phyloP scores from a whole-genome alignment of 768 basidiomycete species.

The Leccinum aurantiacum region DNA sequence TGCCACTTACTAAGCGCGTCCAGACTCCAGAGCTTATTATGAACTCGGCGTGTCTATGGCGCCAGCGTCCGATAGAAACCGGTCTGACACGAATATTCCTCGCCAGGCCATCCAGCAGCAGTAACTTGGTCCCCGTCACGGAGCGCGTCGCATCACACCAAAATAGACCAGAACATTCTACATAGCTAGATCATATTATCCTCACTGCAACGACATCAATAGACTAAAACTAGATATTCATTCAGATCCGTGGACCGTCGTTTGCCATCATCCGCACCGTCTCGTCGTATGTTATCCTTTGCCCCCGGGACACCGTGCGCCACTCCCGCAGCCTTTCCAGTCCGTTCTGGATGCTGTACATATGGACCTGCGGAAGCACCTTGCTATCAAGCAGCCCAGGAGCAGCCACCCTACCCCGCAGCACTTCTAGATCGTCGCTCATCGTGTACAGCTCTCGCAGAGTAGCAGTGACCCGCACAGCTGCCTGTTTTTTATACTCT shows the following conservation, averaged over 20 bases:
- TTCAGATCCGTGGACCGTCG: not conserved
- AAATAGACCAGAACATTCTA: no score
- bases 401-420: conserved; percentile 68
- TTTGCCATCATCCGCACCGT: conserved; percentile 26
- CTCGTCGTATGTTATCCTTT: conserved; percentile 43
- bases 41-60: no score
- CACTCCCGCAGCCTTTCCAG: conserved; percentile 57
- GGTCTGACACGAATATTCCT: no score
- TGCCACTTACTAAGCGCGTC: no score
- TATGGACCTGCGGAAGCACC: conserved; percentile 71
- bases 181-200: not conserved
- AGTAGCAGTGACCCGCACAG: conserved; percentile 64
- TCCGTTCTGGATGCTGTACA: conserved; percentile 67
- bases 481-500: conserved; percentile 58
- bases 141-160: no score
- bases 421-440: conserved; percentile 74
- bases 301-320: conserved; percentile 50
- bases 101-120: no score
- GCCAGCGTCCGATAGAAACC: no score
- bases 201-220: not conserved
- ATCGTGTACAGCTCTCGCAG: conserved; percentile 60
- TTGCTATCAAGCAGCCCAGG: conserved; percentile 61
- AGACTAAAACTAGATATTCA: not conserved
- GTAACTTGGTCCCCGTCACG: no score
- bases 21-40: no score